phyloP scores from a whole-genome alignment of 441 rosid species.

The Aquilaria agallochum region DNA sequence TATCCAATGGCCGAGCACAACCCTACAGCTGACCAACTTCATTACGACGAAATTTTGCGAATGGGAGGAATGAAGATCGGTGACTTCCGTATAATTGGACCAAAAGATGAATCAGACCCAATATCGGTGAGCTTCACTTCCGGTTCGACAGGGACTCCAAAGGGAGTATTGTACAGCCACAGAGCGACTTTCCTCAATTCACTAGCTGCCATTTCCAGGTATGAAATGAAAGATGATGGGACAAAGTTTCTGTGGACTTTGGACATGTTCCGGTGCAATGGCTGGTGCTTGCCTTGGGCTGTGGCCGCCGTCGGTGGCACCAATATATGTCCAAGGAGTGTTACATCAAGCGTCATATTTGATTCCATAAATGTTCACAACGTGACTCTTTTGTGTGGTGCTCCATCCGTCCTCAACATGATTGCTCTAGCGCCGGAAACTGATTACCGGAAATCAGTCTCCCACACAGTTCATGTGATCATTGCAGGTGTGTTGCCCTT shows the following conservation, averaged over 20 bases:
- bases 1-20: neutral
- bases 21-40: slow-evolving; percentile 2
- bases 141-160: slow-evolving; percentile 61
- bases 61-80: slow-evolving; percentile 9
- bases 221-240: slow-evolving; percentile 21
- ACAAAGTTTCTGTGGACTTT: slow-evolving; percentile 54
- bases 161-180: slow-evolving; percentile 56
- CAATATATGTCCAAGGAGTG: slow-evolving; percentile 40
- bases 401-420: slow-evolving; percentile 37
- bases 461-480: slow-evolving; percentile 23
- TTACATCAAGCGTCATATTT: slow-evolving; percentile 26
- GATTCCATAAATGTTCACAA: slow-evolving; percentile 28
- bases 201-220: slow-evolving; percentile 33
- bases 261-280: slow-evolving; percentile 70
- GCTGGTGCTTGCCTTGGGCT: slow-evolving; percentile 62
- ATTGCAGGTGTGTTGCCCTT: slow-evolving; percentile 40
- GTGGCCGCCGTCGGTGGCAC: slow-evolving; percentile 54
- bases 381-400: slow-evolving; percentile 49
- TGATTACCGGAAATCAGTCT: slow-evolving; percentile 9
- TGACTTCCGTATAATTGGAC: slow-evolving; percentile 30
- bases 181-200: slow-evolving; percentile 53
- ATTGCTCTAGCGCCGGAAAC: slow-evolving; percentile 21
- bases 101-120: slow-evolving; percentile 38
- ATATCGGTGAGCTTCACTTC: slow-evolving; percentile 56
- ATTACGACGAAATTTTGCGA: slow-evolving; percentile 28